Conservation (phyloP, 176 grass and related monocot genomes). For the Zoysia pacifica region DNA sequence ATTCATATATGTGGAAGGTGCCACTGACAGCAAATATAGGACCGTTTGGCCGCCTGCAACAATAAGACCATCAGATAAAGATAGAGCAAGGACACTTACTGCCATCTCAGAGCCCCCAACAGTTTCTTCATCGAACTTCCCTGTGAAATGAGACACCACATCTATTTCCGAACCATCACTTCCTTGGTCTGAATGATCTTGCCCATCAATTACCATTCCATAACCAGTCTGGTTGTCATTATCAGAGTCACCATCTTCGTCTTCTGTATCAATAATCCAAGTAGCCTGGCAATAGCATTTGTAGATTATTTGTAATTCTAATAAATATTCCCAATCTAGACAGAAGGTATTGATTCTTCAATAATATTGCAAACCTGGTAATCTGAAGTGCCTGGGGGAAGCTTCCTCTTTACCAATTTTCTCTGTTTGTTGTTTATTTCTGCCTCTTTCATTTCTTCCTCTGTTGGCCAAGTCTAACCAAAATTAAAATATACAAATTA, state of each 20-base stretch:
- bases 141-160: slow-evolving; percentile 55
- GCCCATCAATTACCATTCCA: slow-evolving; percentile 80
- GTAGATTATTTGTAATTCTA: slow-evolving; percentile 19
- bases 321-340: slow-evolving; percentile 19
- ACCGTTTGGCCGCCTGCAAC: no score
- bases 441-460: slow-evolving; percentile 76
- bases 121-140: slow-evolving; percentile 80
- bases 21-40: no score
- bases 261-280: slow-evolving; percentile 87
- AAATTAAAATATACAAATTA: slow-evolving; percentile 43
- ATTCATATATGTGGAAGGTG: no score
- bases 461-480: slow-evolving; percentile 92
- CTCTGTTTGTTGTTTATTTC: slow-evolving; percentile 61
- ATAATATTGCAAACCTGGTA: slow-evolving; percentile 68
- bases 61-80: background rate
- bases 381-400: slow-evolving; percentile 88
- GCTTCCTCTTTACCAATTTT: slow-evolving; percentile 70
- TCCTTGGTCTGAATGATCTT: slow-evolving; percentile 36
- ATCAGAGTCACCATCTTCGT: slow-evolving; percentile 61
- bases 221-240: slow-evolving; percentile 53
- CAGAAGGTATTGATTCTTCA: background rate
- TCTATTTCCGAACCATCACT: slow-evolving; percentile 69
- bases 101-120: slow-evolving; percentile 79
- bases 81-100: slow-evolving; percentile 59
- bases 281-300: slow-evolving; percentile 64